These are phyloP conservation scores for Buxus sempervirens DNA, from an alignment of 164 flowering plant genomes.

Conservation along the genomic window DNA sequence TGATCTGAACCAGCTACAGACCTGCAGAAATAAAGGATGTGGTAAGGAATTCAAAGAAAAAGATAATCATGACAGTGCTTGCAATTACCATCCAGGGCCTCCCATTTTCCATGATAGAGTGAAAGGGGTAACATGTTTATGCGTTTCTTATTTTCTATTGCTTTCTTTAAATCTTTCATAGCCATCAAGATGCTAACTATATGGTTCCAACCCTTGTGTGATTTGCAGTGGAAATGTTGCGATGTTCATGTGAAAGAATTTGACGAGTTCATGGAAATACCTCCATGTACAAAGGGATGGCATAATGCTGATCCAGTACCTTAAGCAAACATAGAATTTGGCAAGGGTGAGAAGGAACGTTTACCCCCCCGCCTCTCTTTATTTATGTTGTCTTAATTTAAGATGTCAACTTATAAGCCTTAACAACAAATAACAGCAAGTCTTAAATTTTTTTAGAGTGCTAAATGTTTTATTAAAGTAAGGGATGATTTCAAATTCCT, in stretches of 20 bases:
- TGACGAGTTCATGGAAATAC: slow-evolving; percentile 87
- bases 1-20: slow-evolving; percentile 64
- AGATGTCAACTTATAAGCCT: no score
- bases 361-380: no score
- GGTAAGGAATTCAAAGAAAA: slow-evolving; percentile 84
- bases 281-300: slow-evolving; percentile 95
- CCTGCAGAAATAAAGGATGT: slow-evolving; percentile 84
- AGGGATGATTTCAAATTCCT: no score
- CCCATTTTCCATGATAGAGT: slow-evolving; percentile 85
- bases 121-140: slow-evolving; percentile 63
- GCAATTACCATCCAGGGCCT: slow-evolving; percentile 93
- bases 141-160: not conserved
- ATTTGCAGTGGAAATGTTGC: slow-evolving; percentile 95
- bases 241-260: slow-evolving; percentile 87
- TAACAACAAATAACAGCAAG: no score
- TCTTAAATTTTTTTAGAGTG: no score
- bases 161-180: not conserved
- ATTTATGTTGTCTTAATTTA: no score
- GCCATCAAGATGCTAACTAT: not conserved
- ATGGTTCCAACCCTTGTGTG: not conserved
- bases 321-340: slow-evolving; percentile 10
- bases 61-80: slow-evolving; percentile 84
- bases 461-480: no score
- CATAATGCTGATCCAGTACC: slow-evolving; percentile 67
- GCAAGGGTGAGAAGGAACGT: no score